A percentile compares a stretch with the other conserved stretches of the same genome.
Evolutionary conservation across 257 asterid genomes (phyloP).

Genomic region (Nicotiana paniculata): DNA sequence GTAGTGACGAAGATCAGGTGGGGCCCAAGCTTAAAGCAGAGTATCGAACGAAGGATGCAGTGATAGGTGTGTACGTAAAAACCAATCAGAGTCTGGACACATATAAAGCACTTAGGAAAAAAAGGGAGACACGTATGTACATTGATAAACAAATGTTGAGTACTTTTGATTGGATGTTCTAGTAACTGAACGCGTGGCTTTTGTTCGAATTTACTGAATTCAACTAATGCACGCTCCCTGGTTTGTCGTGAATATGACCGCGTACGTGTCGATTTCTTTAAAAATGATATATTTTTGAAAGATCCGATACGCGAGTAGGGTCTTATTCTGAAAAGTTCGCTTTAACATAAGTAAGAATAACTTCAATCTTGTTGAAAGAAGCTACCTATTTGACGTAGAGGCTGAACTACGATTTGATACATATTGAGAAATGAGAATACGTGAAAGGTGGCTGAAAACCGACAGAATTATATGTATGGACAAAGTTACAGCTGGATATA

Average conservation of each 20-base stretch:
- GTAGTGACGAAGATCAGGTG: constrained; percentile 23
- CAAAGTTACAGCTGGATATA: no score
- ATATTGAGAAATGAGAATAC: no score
- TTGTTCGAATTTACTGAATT: not conserved
- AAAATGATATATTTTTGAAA: no score
- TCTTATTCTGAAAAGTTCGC: no score
- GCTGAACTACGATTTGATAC: no score
- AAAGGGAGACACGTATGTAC: constrained; percentile 25
- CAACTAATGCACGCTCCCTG: not conserved
- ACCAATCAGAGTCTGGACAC: constrained; percentile 31
- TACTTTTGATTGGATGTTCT: constrained; percentile 23
- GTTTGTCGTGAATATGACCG: not conserved
- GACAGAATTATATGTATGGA: no score
- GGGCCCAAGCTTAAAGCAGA: constrained; percentile 38
- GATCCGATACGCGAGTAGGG: no score
- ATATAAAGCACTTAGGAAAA: constrained; percentile 22
- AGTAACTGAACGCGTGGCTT: constrained; percentile 47
- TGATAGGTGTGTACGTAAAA: constrained; percentile 13
- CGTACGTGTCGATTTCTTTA: no score
- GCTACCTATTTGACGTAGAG: no score
- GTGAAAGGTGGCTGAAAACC: no score
- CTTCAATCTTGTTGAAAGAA: no score
- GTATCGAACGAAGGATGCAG: constrained; percentile 22
- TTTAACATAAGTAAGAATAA: no score
- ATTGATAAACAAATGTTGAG: constrained; percentile 23